phyloP scores from a whole-genome alignment of 257 asterid species.

The Capsicum pubescens region DNA sequence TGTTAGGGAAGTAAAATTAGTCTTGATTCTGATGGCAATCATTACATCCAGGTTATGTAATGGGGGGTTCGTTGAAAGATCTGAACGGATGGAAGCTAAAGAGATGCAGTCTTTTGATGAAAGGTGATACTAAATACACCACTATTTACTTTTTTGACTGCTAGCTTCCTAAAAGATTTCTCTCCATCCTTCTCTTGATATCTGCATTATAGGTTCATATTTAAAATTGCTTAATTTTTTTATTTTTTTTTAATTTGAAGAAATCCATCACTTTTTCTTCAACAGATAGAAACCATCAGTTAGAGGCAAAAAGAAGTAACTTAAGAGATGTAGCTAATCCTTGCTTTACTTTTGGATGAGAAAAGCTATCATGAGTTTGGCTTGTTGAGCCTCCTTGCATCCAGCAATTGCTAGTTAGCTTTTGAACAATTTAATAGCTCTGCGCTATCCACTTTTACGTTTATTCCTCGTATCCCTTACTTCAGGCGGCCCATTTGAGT shows the following conservation, averaged over 20 bases:
- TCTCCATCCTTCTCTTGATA: not conserved
- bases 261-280: not conserved
- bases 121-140: slow-evolving; percentile 49
- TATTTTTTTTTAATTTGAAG: not conserved
- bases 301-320: slow-evolving; percentile 1
- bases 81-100: slow-evolving; percentile 77
- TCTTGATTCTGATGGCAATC: slow-evolving; percentile 19
- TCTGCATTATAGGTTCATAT: slow-evolving; percentile 13
- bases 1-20: not conserved
- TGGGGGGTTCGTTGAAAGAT: slow-evolving; percentile 72
- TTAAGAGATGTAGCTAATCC: slow-evolving; percentile 1
- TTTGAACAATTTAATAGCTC: slow-evolving; percentile 1
- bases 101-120: slow-evolving; percentile 59
- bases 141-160: not conserved
- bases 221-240: not conserved
- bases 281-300: not conserved
- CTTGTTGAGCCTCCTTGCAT: not conserved
- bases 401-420: slow-evolving; percentile 9
- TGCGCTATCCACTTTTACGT: slow-evolving; percentile 1
- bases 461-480: not conserved
- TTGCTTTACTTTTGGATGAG: slow-evolving; percentile 3
- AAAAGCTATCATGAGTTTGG: slow-evolving; percentile 17
- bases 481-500: not conserved
- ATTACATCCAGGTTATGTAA: slow-evolving; percentile 58
- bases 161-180: not conserved